Evolutionary conservation across 257 asterid species (phyloP), one percentile per base, ranked within the genome.

Genomic region (Petunia secreta): DNA sequence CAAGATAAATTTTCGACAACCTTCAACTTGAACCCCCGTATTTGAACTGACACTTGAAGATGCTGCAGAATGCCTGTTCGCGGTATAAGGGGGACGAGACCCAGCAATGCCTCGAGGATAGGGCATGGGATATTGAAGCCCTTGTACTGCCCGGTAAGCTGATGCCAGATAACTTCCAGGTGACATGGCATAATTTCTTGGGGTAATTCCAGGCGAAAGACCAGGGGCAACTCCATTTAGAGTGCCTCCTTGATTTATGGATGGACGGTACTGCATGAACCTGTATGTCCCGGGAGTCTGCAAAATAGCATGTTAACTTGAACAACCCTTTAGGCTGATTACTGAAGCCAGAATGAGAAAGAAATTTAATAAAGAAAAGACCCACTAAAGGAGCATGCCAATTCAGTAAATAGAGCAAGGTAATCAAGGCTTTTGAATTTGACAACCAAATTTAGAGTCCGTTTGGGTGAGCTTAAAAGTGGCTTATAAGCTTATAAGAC

Each of bases 231-330:
- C 87, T 80, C 98, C 97, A 64, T 85, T 90, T 50, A 90, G 55
- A 63, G 87, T 83, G 85, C 84, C 89, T 69, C 91, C 92, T 80
- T 92, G 97, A 86, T 85, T 89, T 84, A 87, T 54, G 25, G 97
- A 86, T 73, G 96, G 89, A 80, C 95, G 94, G 89, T 93, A 93
- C 84, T 85, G 98, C 92, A 94, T 75, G 86, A 93, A 85, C 66
- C 96, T 97, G 84, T 89, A 94, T 55, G 94, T 68, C 83, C 98
- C 96, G 50, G 92, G 91, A 89, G 93, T 86, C 98, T 94, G 88
- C 85, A 86, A 83, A 71, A 71, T 48, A 85, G 86, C 75, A 82
- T 75, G 84, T 80, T 80, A 79, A 82, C 79, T 80, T 81, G 81
- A 84, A 65, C 82, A 79, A 84, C 44, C 82, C 69, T 79, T 79